A percentile compares a stretch with the other conserved stretches of the same genome.
These are phyloP conservation scores for Pichia sp. DNA, from an alignment of 1,139 yeast species.

Conservation along the genomic window DNA sequence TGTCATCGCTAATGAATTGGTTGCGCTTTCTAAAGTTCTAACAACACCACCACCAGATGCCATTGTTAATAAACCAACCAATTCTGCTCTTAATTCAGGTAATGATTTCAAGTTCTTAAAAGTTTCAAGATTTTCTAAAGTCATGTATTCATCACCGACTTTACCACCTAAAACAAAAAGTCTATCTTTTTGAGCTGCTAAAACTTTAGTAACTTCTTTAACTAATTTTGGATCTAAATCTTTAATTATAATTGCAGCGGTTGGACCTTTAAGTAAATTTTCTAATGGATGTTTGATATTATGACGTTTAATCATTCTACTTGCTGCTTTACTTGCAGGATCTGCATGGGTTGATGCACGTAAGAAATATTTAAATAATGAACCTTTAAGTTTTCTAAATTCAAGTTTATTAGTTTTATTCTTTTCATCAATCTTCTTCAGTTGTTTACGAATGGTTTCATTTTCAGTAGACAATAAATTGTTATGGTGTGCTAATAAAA, in stretches of 20 bases:
- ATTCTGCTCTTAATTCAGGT: slow-evolving; percentile 69
- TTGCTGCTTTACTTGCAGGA: slow-evolving; percentile 64
- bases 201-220: slow-evolving; percentile 50
- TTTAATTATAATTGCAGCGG: slow-evolving; percentile 70
- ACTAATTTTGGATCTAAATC: slow-evolving; percentile 67
- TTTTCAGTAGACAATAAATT: slow-evolving; percentile 69
- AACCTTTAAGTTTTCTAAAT: slow-evolving; percentile 60
- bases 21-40: slow-evolving; percentile 65
- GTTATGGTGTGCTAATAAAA: slow-evolving; percentile 78
- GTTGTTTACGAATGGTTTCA: slow-evolving; percentile 52
- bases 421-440: slow-evolving; percentile 46
- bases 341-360: slow-evolving; percentile 63
- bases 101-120: slow-evolving; percentile 72
- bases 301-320: slow-evolving; percentile 36
- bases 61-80: slow-evolving; percentile 77
- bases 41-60: slow-evolving; percentile 89
- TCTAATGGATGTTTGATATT: slow-evolving; percentile 56
- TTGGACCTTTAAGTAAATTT: slow-evolving; percentile 74
- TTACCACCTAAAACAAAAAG: slow-evolving; percentile 81
- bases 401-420: slow-evolving; percentile 35
- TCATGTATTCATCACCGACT: slow-evolving; percentile 47
- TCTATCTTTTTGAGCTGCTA: slow-evolving; percentile 64
- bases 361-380: slow-evolving; percentile 67
- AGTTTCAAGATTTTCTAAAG: slow-evolving; percentile 46
- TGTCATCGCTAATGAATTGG: slow-evolving; percentile 65